These are phyloP conservation scores for Cyphellophora attinorum DNA, from an alignment of 2,329 filamentous ascomycete genomes.

Conservation along the genomic window DNA sequence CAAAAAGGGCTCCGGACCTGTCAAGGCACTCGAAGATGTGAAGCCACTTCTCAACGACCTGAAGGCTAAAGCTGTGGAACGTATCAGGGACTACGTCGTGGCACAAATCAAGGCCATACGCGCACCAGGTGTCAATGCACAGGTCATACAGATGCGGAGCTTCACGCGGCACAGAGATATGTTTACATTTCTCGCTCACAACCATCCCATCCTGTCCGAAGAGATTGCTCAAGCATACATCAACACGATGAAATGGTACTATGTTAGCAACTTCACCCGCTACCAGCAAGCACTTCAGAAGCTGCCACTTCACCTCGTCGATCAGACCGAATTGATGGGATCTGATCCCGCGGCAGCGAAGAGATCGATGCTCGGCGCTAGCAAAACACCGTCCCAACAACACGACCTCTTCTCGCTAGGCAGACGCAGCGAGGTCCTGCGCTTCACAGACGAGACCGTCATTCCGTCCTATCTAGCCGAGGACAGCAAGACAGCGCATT, in stretches of 20 bases:
- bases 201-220: constrained; percentile 73
- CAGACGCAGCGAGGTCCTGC: constrained; percentile 72
- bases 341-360: constrained; percentile 64
- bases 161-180: constrained; percentile 84
- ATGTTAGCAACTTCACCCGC: constrained; percentile 78
- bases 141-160: constrained; percentile 89
- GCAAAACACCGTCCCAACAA: constrained; percentile 26
- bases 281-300: constrained; percentile 79
- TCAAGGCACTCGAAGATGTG: constrained; percentile 74
- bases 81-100: constrained; percentile 89
- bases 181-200: constrained; percentile 72
- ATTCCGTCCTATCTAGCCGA: constrained; percentile 84
- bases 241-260: constrained; percentile 99
- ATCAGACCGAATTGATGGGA: constrained; percentile 74
- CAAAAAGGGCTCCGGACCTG: constrained; percentile 49
- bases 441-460: constrained; percentile 54
- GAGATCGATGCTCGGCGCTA: constrained; percentile 29
- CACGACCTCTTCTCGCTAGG: constrained; percentile 88
- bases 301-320: constrained; percentile 71
- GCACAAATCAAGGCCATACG: constrained; percentile 88
- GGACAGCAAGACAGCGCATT: constrained; percentile 76
- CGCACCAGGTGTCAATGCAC: constrained; percentile 92
- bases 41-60: constrained; percentile 78
- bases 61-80: constrained; percentile 69
- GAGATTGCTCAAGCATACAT: constrained; percentile 91